Evolutionary conservation across 1,284 basidiomycete species (phyloP), one percentile per base, ranked within the genome.

Genomic region (Moesziomyces sp.): DNA sequence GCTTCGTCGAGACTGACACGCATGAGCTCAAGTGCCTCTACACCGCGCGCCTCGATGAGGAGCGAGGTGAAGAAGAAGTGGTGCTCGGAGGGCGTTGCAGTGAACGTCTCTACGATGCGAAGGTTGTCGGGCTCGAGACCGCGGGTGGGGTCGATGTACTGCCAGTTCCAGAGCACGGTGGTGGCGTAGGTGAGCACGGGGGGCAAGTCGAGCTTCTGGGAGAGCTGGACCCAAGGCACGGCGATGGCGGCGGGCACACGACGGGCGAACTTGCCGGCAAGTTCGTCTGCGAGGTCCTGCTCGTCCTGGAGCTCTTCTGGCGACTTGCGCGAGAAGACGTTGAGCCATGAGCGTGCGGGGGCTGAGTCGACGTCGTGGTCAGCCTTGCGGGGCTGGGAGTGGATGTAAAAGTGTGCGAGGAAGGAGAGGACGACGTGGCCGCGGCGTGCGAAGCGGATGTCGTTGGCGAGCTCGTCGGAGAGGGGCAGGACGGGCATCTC

Each of bases 171-270:
- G 8, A 98, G 87, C 3, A 97, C 94, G 30, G 91, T 92, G 83
- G 96, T 94, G 13, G 94, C 92, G 81, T 97, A 98, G 2, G 94
- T 97, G 48, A 96, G 87, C 45, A 97, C 88, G 0, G 95, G 94
- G 0, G 96, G 94, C 1, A 98, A 86, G 64, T 92, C 91, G 16
- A 98, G 89, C 52, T 91, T 87, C 0, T 87, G 85, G 21, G 90
- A 93, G 24, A 94, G 87, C 71, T 89, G 87, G n/a, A 94, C 65
- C 66, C 74, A 76, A 1, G 88, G 95, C 8, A 95, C 85, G 3
- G 92, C 89, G 60, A 97, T 86, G 1, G 90, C 86, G 0, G 87
- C 85, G 18, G 94, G 94, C 47, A 97, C 90, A 21, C 86, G 81
- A 57, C 91, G 69, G n/a, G 79, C 52, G 47, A 59, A 77, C 10